phyloP scores from a whole-genome alignment of 2,329 filamentous ascomycete species.

The Penicillium palitans region DNA sequence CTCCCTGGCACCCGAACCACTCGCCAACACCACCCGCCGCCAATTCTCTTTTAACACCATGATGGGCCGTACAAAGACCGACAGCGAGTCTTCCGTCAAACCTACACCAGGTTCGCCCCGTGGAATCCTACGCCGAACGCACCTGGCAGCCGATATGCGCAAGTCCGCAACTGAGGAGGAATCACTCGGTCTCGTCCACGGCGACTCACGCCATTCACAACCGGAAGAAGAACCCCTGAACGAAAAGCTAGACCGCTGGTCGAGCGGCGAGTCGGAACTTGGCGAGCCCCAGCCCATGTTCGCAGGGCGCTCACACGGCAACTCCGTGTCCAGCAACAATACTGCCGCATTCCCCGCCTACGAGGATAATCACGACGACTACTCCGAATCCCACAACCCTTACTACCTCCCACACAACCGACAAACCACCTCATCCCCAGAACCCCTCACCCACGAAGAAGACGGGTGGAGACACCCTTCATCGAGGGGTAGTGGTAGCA shows the following conservation, averaged over 20 bases:
- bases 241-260: constrained; percentile 35
- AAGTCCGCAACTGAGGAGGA: constrained; percentile 77
- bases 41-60: constrained; percentile 94
- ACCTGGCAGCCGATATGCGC: constrained; percentile 20
- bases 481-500: neutral
- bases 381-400: constrained; percentile 25
- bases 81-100: constrained; percentile 24
- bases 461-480: constrained; percentile 16
- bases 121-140: constrained; percentile 46
- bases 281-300: constrained; percentile 24
- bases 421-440: constrained; percentile 17
- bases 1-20: constrained; percentile 27
- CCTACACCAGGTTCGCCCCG: constrained; percentile 32
- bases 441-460: constrained; percentile 15
- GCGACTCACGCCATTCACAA: constrained; percentile 52
- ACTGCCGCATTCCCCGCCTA: constrained; percentile 31
- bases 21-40: constrained; percentile 60
- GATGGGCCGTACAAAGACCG: constrained; percentile 57
- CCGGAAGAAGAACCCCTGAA: constrained; percentile 28
- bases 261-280: constrained; percentile 23
- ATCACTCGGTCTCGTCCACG: constrained; percentile 75
- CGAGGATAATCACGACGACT: constrained; percentile 29
- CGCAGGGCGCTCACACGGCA: constrained; percentile 21
- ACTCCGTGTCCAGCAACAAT: constrained; percentile 25
- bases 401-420: constrained; percentile 24